Evolutionary conservation across 2,329 filamentous ascomycete genomes (phyloP).

Genomic region (Diaporthe citrichinensis): DNA sequence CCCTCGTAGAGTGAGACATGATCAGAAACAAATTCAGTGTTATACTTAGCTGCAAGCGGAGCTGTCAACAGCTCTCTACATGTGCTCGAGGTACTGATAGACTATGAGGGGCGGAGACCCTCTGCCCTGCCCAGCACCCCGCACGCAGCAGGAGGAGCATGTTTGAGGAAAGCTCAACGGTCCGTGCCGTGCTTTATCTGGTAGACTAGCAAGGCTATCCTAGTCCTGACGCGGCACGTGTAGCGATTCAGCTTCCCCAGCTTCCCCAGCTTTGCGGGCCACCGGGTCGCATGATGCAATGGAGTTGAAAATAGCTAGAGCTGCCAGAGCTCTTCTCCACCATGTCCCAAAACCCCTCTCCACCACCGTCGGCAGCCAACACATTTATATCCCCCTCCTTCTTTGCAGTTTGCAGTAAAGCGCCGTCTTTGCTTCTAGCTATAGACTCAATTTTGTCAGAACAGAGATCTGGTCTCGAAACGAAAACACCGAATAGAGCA

Average conservation of each 20-base stretch:
- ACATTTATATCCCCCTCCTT: background rate
- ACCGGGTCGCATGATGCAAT: slow-evolving; percentile 15
- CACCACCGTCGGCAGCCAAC: background rate
- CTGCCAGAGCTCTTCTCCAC: slow-evolving; percentile 8
- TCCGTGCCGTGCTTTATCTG: slow-evolving; percentile 20
- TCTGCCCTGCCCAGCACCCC: background rate
- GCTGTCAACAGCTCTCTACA: background rate
- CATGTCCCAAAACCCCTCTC: background rate
- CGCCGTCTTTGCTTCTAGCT: background rate
- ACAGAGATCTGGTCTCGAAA: too few species aligned
- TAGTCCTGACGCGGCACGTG: slow-evolving; percentile 9
- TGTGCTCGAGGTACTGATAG: background rate
- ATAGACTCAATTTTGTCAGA: background rate
- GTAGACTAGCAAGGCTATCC: slow-evolving; percentile 26
- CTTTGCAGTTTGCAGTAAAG: background rate
- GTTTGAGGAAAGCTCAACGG: slow-evolving; percentile 15
- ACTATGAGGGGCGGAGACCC: background rate
- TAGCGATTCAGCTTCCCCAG: slow-evolving; percentile 18
- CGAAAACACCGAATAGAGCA: background rate
- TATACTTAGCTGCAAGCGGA: slow-evolving; percentile 6
- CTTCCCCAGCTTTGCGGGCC: slow-evolving; percentile 22
- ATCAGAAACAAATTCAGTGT: slow-evolving; percentile 9
- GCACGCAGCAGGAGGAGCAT: background rate
- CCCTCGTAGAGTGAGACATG: too few species aligned
- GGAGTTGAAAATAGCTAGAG: background rate